Percentiles rank a stretch among this genome's conserved stretches.
These are phyloP conservation scores for Mycena chlorophos DNA, from an alignment of 768 basidiomycete genomes.

Conservation along the genomic window DNA sequence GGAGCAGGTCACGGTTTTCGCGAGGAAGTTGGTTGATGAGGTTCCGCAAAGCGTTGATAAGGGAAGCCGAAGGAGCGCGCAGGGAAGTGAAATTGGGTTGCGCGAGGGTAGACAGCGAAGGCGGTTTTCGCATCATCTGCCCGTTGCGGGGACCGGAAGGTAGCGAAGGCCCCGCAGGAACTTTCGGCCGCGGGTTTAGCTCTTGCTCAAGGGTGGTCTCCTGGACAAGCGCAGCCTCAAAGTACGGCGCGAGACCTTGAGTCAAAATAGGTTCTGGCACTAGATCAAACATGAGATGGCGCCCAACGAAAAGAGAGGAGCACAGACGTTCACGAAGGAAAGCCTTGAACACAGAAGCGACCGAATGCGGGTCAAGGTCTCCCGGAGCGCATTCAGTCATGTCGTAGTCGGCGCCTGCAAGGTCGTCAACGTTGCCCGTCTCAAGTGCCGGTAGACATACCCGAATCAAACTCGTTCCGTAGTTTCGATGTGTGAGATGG, in stretches of 20 bases:
- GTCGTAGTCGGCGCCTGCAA: conserved; percentile 80
- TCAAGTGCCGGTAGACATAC: conserved; percentile 30
- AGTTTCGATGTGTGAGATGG: conserved; percentile 77
- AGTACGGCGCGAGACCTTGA: conserved; percentile 63
- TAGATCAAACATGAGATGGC: conserved; percentile 30
- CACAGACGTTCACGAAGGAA: conserved; percentile 91
- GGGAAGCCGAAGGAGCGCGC: conserved; percentile 59
- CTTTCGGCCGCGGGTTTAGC: conserved; percentile 28
- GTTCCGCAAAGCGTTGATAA: conserved; percentile 58
- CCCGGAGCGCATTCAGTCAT: conserved; percentile 75
- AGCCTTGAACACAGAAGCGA: conserved; percentile 89
- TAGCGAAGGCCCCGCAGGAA: conserved; percentile 28
- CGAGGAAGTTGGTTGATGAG: conserved; percentile 69
- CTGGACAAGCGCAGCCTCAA: conserved; percentile 72
- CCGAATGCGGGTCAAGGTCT: conserved; percentile 92
- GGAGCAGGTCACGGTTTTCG: conserved; percentile 83
- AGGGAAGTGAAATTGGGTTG: conserved; percentile 65
- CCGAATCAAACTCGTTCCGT: conserved; percentile 80
- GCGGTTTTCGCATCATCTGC: conserved; percentile 64
- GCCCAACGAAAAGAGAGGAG: conserved; percentile 20
- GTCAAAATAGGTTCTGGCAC: conserved; percentile 90
- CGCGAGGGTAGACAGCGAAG: conserved; percentile 76
- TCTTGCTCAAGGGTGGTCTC: conserved; percentile 44
- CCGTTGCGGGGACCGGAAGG: conserved; percentile 42
- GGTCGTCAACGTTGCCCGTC: conserved; percentile 15